Evolutionary conservation across 768 basidiomycete species (phyloP), one percentile per base, ranked within the genome.

Genomic region (Naganishia antarctica): DNA sequence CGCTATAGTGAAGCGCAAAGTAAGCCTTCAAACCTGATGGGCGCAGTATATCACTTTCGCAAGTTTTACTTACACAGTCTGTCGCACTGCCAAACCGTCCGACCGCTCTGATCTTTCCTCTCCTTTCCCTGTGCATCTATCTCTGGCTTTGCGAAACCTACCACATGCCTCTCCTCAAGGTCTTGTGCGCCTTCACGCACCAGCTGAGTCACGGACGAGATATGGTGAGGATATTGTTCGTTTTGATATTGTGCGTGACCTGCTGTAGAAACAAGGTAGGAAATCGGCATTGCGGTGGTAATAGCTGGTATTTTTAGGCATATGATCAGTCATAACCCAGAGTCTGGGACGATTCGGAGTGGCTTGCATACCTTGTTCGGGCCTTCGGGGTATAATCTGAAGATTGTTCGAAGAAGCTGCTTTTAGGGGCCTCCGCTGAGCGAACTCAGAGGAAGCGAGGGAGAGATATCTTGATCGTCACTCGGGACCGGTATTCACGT

Each of bases 201-300:
- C 49, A 75, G 58, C 64, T 75, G 74, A 15, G 70, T 49, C 26
- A 75, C 68, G 5, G 67, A 64, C 50, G 61, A 26, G 16, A 72
- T 68, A 31, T 69, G 57, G 50, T 75, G 74, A 0, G 74, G 74
- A 46, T 70, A 47, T 4, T 25, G 46, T 43, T 75, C 74, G 63
- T 72, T 75, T 63, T 75, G 72, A 58, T 63, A 40, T 60, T 69
- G 69, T 1, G 74, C 70, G 43, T 75, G 72, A 18, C 74, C 74
- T 12, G 74, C 74, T 0, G 74, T 75, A 0, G 74, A 71, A 15
- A 75, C 71, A 4, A 75, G 71, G 37, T 75, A 75, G 2, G 74
- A 75, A 11, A 75, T 60, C n/a, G 62, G 32, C 62, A 57, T 63
- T 44, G 18, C n/a, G 23, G 23, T 25, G 12, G 4, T 13, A 23